Conservation (phyloP, 2,329 filamentous ascomycete species). For the Dactylellina sp. region DNA sequence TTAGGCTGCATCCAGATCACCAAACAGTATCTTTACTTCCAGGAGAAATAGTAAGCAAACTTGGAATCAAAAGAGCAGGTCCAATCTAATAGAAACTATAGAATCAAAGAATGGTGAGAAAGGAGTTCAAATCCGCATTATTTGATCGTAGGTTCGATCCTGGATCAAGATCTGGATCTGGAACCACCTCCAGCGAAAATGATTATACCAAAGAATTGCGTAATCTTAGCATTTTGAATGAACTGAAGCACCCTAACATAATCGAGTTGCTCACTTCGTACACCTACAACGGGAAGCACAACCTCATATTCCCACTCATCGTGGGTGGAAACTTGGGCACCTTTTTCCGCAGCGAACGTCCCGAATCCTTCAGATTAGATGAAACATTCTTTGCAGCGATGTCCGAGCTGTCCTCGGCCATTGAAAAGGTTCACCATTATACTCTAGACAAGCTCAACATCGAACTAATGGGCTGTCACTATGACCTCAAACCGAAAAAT, state of each 20-base stretch:
- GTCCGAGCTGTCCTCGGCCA: slow-evolving; percentile 59
- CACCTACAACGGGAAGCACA: slow-evolving; percentile 41
- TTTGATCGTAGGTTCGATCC: slow-evolving; percentile 3
- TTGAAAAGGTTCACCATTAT: slow-evolving; percentile 59
- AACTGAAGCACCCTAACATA: slow-evolving; percentile 42
- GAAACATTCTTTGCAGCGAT: slow-evolving; percentile 53
- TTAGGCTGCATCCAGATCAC: slow-evolving; percentile 31
- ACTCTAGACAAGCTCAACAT: slow-evolving; percentile 53
- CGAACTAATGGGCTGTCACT: slow-evolving; percentile 61
- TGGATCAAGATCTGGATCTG: slow-evolving; percentile 7
- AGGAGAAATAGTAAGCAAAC: slow-evolving; percentile 11
- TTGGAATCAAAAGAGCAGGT: not conserved
- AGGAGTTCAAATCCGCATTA: slow-evolving; percentile 34
- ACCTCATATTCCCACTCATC: slow-evolving; percentile 50
- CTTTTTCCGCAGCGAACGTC: slow-evolving; percentile 19
- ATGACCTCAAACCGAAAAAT: slow-evolving; percentile 61
- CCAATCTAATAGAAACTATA: slow-evolving; percentile 1
- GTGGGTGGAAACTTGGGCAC: slow-evolving; percentile 40
- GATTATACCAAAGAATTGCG: slow-evolving; percentile 40
- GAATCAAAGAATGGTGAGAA: slow-evolving; percentile 36
- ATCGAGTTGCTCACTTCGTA: slow-evolving; percentile 43
- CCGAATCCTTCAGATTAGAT: not conserved
- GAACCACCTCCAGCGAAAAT: slow-evolving; percentile 3
- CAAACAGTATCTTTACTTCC: slow-evolving; percentile 22
- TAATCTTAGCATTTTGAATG: slow-evolving; percentile 45